Conservation (phyloP, 768 basidiomycete species). For the Thelephora aurantiotincta region DNA sequence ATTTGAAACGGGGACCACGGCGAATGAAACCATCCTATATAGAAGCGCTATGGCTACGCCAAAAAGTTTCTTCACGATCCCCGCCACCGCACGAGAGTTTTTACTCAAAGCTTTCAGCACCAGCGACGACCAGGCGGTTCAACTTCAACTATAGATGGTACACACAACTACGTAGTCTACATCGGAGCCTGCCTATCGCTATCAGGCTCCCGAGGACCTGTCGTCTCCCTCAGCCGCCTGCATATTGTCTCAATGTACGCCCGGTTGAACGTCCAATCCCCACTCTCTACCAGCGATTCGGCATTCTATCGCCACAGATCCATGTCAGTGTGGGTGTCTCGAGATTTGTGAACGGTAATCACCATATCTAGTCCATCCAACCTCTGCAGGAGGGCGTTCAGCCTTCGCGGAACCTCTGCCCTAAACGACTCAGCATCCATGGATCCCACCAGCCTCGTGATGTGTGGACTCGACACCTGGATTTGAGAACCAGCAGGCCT, state of each 20-base stretch:
- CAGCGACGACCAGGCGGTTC: too few species aligned
- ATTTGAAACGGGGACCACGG: too few species aligned
- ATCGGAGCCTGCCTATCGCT: conserved; percentile 6
- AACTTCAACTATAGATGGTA: too few species aligned
- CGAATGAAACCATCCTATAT: too few species aligned
- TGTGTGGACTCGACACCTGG: conserved; percentile 26
- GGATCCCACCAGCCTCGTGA: conserved; percentile 42
- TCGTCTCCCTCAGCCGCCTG: conserved; percentile 49
- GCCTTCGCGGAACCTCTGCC: conserved; percentile 36
- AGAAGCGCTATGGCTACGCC: background rate
- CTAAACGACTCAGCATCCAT: conserved; percentile 46
- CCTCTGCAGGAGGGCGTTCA: conserved; percentile 41
- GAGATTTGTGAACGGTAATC: conserved; percentile 13
- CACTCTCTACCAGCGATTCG: conserved; percentile 24
- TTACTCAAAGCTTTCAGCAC: background rate
- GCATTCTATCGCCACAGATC: conserved; percentile 18
- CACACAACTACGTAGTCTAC: conserved; percentile 4
- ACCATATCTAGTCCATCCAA: conserved; percentile 40
- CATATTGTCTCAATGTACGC: conserved; percentile 70
- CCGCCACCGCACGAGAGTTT: too few species aligned
- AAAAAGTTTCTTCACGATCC: background rate
- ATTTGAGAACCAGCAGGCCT: conserved; percentile 23
- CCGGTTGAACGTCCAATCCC: conserved; percentile 48
- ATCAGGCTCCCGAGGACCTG: conserved; percentile 33
- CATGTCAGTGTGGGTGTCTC: conserved; percentile 9